Evolutionary conservation across 108 stramenopile genomes (phyloP).

Genomic region (Mayamaea pseudoterrestris): DNA sequence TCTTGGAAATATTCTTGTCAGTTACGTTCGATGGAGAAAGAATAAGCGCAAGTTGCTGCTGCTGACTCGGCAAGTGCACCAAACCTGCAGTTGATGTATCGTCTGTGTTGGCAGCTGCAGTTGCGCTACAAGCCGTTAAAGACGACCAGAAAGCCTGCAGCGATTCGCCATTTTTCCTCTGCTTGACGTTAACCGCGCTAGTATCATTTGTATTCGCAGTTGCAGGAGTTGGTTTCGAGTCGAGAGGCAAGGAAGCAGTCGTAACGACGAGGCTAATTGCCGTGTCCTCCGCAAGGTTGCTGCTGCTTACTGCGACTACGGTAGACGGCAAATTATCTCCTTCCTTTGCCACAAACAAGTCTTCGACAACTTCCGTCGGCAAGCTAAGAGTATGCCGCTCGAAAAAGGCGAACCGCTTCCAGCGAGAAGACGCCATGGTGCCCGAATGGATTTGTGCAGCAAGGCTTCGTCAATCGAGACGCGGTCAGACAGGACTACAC

Average conservation of each 20-base stretch:
- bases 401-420: conserved; percentile 87
- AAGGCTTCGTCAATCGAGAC: too few species aligned
- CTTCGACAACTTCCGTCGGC: conserved; percentile 56
- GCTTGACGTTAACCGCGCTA: not conserved
- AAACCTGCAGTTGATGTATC: not conserved
- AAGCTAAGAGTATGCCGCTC: conserved; percentile 59
- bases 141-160: conserved; percentile 28
- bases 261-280: conserved; percentile 28
- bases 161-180: too few species aligned
- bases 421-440: conserved; percentile 68
- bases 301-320: not conserved
- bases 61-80: not conserved
- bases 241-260: conserved; percentile 33
- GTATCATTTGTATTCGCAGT: not conserved
- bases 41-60: too few species aligned
- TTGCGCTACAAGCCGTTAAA: conserved; percentile 15
- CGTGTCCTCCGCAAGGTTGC: conserved; percentile 4
- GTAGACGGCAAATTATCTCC: not conserved
- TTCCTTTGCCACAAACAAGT: conserved; percentile 22
- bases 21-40: not conserved
- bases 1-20: not conserved
- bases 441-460: too few species aligned
- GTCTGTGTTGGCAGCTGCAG: not conserved
- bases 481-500: too few species aligned
- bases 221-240: conserved; percentile 8